Base-by-base conservation (phyloP, 495 filamentous ascomycete species). In the Penicillium fimorum region DNA sequence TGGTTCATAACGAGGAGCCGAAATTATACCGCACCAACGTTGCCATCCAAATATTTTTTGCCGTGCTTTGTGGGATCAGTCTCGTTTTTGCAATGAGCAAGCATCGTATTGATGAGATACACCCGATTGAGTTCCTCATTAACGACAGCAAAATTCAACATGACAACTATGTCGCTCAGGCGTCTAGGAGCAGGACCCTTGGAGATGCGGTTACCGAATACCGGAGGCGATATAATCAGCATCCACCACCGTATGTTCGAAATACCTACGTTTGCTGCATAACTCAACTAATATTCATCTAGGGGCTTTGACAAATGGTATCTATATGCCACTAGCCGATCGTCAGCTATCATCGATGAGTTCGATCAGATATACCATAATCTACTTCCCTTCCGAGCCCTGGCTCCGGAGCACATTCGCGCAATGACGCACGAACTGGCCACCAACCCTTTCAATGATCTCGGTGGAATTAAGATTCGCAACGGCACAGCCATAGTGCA, bases 281-380 rank as follows among this genome's bases (percentile, higher is more conserved):
- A 12, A 29, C 7, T 22, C 9, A 32, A 24, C 59, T 72, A 54
- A 71, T 35, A 0, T 18, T 49, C 4, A 37, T 42, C 13, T 37
- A 76, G 73, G 46, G 70, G 71, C 3, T 79, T 79, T 50, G 76
- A 56, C 75, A 79, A 80, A 55, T 93, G 90, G 90, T 92, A 84
- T 62, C 73, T 86, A 37, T 92, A 86, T 68, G 87, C 90, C 8
- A 81, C 69, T 22, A 72, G 72, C 11, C 82, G 80, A 41, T 79
- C 78, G 6, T 88, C 89, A 2, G 70, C 84, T 11, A 73, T 91
- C 11, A 81, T 92, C 56, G 90, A 96, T 58, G 82, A 88, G 56
- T 93, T 87, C 58, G 85, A 89, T 58, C 84, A 86, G 52, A 90
- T 94, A 9, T 77, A 87, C 55, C 72, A 78, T 8, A 82, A 90